phyloP scores from a whole-genome alignment of 2,329 filamentous ascomycete species.

The Aspergillus ibericus region DNA sequence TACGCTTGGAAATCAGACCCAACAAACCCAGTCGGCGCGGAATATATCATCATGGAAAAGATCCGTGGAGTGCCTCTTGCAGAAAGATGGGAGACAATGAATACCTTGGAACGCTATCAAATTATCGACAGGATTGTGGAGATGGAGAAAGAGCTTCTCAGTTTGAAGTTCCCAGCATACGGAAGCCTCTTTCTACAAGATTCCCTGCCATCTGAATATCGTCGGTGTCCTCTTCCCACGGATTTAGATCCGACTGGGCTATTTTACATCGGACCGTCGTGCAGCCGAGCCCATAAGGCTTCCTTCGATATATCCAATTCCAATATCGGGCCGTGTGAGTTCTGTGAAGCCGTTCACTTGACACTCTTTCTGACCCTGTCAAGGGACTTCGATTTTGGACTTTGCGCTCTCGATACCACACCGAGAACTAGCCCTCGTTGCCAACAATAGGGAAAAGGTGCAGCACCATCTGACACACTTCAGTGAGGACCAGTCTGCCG shows the following conservation, averaged over 20 bases:
- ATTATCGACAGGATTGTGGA: constrained; percentile 27
- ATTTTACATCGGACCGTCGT: constrained; percentile 22
- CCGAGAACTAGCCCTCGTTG: constrained; percentile 13
- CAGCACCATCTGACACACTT: constrained; percentile 18
- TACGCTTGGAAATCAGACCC: constrained; percentile 32
- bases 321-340: constrained; percentile 20
- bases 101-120: constrained; percentile 19
- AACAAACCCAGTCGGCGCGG: constrained; percentile 37
- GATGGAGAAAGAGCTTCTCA: constrained; percentile 24
- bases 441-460: constrained; percentile 3
- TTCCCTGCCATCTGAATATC: constrained; percentile 8
- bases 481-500: constrained; percentile 14
- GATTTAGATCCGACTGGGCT: constrained; percentile 17
- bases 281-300: constrained; percentile 3
- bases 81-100: constrained; percentile 32
- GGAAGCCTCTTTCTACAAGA: constrained; percentile 31
- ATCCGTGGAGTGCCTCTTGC: constrained; percentile 33
- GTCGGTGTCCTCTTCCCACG: constrained; percentile 9
- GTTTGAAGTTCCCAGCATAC: constrained; percentile 35
- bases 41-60: constrained; percentile 46
- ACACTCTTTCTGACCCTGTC: background rate
- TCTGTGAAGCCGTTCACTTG: background rate
- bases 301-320: background rate
- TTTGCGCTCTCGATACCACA: constrained; percentile 17
- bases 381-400: constrained; percentile 17